A percentile compares a stretch with the other conserved stretches of the same genome.
phyloP scores from a whole-genome alignment of 2,329 filamentous ascomycete genomes.

The Alternaria sp. region DNA sequence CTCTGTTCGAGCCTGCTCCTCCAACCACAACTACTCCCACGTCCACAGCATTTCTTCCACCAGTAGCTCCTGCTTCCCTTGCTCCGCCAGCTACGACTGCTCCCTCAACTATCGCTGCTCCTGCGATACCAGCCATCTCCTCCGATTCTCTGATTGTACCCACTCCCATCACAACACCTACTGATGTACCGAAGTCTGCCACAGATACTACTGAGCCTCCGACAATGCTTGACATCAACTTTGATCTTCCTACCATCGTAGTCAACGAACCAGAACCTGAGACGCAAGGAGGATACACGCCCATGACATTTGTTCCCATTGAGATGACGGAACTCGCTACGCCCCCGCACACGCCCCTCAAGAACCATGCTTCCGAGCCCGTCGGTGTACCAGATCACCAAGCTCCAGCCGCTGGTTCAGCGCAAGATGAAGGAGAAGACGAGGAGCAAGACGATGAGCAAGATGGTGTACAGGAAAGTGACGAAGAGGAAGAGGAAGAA shows the following conservation, averaged over 20 bases:
- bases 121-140: not conserved
- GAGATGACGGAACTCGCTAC: not conserved
- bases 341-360: not conserved
- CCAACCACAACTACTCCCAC: not conserved
- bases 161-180: not conserved
- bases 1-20: not conserved
- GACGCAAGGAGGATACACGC: not conserved
- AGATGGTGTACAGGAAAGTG: not conserved
- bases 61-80: not conserved
- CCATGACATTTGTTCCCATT: not conserved
- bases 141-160: not conserved
- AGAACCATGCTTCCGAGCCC: not conserved
- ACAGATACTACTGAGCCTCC: not conserved
- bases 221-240: not conserved
- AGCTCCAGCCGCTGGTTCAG: too few relatives aligned
- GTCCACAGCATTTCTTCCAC: not conserved
- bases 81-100: not conserved
- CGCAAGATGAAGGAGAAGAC: rapidly evolving
- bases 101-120: not conserved
- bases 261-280: too few relatives aligned
- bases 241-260: not conserved
- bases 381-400: not conserved
- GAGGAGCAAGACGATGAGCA: not conserved
- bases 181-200: not conserved
- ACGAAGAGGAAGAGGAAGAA: not conserved